These are phyloP conservation scores for Candida golubevii DNA, from an alignment of 805 yeast genomes.

Conservation along the genomic window DNA sequence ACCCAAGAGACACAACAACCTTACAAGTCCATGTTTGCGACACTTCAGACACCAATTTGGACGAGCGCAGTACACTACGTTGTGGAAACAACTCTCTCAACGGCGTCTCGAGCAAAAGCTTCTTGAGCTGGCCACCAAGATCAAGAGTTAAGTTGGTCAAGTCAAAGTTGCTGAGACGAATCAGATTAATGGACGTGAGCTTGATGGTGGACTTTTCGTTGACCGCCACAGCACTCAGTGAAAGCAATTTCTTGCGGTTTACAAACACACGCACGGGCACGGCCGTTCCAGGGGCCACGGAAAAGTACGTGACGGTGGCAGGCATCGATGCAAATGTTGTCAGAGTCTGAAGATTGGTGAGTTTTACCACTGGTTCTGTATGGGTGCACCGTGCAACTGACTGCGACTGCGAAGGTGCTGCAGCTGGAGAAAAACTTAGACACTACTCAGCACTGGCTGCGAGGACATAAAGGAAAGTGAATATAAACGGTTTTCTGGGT, in stretches of 20 bases:
- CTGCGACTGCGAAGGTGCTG: background rate
- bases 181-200: conserved; percentile 19
- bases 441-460: background rate
- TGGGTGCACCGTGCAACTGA: background rate
- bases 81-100: conserved; percentile 12
- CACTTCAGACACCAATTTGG: conserved; percentile 10
- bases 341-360: background rate
- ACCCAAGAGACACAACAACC: conserved; percentile 18
- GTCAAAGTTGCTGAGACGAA: conserved; percentile 24
- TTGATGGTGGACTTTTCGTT: conserved; percentile 24
- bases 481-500: too few species aligned
- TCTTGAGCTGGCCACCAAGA: conserved; percentile 10
- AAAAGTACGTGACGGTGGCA: conserved; percentile 20
- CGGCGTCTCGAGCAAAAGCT: conserved; percentile 9
- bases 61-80: conserved; percentile 7
- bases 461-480: background rate
- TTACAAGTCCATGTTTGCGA: conserved; percentile 22
- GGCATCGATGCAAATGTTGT: conserved; percentile 10
- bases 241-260: conserved; percentile 19
- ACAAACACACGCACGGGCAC: conserved; percentile 22
- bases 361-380: background rate
- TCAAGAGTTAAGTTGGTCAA: conserved; percentile 18
- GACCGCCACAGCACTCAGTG: conserved; percentile 19
- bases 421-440: background rate
- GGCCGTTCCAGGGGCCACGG: conserved; percentile 13